Evolutionary conservation across 1,139 yeast genomes (phyloP).

Genomic region (Candida glucosophila): DNA sequence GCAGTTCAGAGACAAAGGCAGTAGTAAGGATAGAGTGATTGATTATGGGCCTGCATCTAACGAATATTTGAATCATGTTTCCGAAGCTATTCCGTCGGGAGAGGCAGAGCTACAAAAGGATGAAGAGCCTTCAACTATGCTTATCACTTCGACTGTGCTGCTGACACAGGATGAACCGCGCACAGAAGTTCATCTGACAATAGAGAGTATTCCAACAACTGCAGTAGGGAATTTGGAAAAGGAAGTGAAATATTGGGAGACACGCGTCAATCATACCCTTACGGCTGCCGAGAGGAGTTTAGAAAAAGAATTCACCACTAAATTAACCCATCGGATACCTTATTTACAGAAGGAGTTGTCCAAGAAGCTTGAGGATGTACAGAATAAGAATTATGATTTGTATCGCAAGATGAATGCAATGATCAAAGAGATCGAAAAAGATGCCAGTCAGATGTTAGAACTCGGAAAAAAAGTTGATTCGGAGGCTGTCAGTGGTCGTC

Average conservation of each 20-base stretch:
- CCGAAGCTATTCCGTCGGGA: neutral
- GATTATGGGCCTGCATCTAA: too few relatives aligned
- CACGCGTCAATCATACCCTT: conserved; percentile 31
- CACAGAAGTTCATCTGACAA: too few relatives aligned
- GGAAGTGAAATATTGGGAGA: conserved; percentile 25
- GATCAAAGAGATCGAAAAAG: conserved; percentile 43
- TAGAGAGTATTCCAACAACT: conserved; percentile 2
- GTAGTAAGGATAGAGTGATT: too few relatives aligned
- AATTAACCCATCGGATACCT: conserved; percentile 24
- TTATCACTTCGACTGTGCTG: conserved; percentile 24
- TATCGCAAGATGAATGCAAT: conserved; percentile 39
- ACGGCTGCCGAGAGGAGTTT: conserved; percentile 36
- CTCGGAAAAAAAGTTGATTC: conserved; percentile 21
- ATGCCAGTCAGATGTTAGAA: conserved; percentile 33
- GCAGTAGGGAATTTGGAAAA: conserved; percentile 11
- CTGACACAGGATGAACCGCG: too few relatives aligned
- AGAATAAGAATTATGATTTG: conserved; percentile 31
- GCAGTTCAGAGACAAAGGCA: too few relatives aligned
- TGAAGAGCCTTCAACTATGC: conserved; percentile 17
- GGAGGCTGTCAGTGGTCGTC: conserved; percentile 17
- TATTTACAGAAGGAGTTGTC: conserved; percentile 29
- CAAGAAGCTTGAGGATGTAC: conserved; percentile 31
- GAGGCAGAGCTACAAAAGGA: conserved; percentile 5
- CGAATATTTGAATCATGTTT: neutral
- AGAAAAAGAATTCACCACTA: conserved; percentile 27